Conservation (phyloP, 352 stramenopile genomes). For the Pythium phragmiticola region DNA sequence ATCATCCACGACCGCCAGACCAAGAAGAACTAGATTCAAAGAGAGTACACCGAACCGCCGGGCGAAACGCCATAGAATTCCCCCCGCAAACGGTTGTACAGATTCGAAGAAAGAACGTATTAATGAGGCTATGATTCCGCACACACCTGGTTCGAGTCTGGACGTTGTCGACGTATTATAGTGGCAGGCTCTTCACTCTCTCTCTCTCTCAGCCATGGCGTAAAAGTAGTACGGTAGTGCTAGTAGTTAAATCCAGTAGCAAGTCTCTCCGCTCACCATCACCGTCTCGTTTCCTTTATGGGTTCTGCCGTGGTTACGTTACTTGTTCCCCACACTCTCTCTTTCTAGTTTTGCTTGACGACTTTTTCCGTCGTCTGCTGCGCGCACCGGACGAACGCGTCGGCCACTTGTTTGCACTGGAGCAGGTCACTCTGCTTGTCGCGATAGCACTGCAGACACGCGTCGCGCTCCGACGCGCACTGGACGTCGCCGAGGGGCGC, state of each 20-base stretch:
- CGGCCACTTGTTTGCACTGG: slow-evolving; percentile 83
- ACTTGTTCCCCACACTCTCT: no score
- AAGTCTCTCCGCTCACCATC: no score
- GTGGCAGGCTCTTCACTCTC: no score
- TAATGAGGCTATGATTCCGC: no score
- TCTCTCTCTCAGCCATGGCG: no score
- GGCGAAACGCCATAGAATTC: neutral
- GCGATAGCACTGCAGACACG: slow-evolving; percentile 86
- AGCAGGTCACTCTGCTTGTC: slow-evolving; percentile 78
- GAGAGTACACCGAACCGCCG: neutral
- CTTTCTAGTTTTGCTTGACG: slow-evolving; percentile 54
- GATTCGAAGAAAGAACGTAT: no score
- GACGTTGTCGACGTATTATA: no score
- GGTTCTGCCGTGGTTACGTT: neutral
- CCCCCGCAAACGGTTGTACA: no score
- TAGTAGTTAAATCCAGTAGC: no score
- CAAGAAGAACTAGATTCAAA: slow-evolving; percentile 26
- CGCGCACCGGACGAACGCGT: slow-evolving; percentile 80
- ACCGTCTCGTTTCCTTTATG: no score
- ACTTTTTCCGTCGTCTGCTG: slow-evolving; percentile 83
- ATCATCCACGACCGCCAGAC: slow-evolving; percentile 27
- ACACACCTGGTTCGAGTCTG: no score
- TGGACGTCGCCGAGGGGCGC: slow-evolving; percentile 80
- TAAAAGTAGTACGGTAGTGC: no score
- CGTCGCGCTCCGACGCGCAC: slow-evolving; percentile 72